Base-by-base conservation (phyloP, 176 grass and related monocot genomes). In the Phragmites australis region DNA sequence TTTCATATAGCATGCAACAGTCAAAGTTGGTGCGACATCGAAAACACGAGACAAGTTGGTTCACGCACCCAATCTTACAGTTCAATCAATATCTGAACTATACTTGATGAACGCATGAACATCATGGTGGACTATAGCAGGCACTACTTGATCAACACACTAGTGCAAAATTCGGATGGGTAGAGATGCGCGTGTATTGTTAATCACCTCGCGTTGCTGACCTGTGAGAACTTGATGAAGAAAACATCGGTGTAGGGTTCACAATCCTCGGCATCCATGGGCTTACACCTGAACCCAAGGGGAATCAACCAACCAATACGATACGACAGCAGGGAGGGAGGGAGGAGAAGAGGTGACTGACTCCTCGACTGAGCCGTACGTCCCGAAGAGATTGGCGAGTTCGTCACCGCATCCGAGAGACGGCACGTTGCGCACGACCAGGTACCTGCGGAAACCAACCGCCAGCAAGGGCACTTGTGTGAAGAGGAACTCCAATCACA, bases 251-350 rank as follows among this genome's bases (percentile, higher is more conserved):
- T 98, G 77, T 89, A 98, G 15, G 86, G 90, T 23, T 98, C 90
- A 81, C 88, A 94, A 53, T 93, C 88, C 88, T 98, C 96, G 25
- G 86, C 92, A 76, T 98, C 96, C 96, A 94, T 98, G 51, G 96
- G 96, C 67, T 91, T 99, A 79, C 92, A 98, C 84, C 96, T 98
- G 78, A 82, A 61, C n/a, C 29, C 56, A 10, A 50, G 21, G 22
- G 72, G 25, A 18, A 18, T 25, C 6, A 37, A 65, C 2, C 16
- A 39, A 39, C 34, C 19, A 21, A 29, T 16, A 34, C 27, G 59
- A 44, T 2, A 44, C 39, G 31, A 7, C 21, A 46, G 18, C 14
- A 54, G 0, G 2, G 2, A 52, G 18, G 26, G 39, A 6, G 12
- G 8, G 34, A 56, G 59, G 2, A 23, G 15, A 8, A 44, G 65